These are phyloP conservation scores for Auriscalpium vulgare DNA, from an alignment of 768 basidiomycete genomes.

Conservation along the genomic window DNA sequence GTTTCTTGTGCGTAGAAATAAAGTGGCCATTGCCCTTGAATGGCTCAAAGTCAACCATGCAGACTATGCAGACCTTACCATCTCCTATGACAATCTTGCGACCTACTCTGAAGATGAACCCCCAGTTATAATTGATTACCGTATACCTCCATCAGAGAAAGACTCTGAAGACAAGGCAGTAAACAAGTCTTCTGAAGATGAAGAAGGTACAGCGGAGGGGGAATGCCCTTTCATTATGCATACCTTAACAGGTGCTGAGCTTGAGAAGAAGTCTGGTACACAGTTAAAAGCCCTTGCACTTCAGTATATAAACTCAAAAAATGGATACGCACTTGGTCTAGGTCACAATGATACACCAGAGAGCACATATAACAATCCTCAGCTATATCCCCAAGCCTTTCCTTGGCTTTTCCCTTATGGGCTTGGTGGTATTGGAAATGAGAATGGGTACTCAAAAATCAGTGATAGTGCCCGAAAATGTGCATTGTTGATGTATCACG, in stretches of 20 bases:
- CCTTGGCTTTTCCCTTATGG: conserved; percentile 16
- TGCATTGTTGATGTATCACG: conserved; percentile 13
- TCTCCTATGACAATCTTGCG: conserved; percentile 3
- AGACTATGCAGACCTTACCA: conserved; percentile 9
- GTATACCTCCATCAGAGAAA: neutral
- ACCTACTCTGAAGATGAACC: conserved; percentile 5
- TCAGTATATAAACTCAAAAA: conserved; percentile 1
- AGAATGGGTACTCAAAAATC: neutral
- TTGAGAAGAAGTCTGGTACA: no score
- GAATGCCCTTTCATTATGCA: conserved; percentile 7
- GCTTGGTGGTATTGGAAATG: conserved; percentile 6
- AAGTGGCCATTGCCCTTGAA: conserved; percentile 10
- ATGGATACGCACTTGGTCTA: neutral
- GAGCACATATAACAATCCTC: conserved; percentile 11
- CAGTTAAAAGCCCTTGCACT: neutral
- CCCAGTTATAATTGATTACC: neutral
- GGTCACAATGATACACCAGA: neutral
- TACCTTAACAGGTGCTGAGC: neutral
- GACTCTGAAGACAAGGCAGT: neutral
- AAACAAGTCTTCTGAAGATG: neutral
- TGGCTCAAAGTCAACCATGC: conserved; percentile 18
- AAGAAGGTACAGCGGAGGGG: neutral
- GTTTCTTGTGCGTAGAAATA: conserved; percentile 17
- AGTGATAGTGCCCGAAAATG: neutral
- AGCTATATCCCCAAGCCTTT: conserved; percentile 11